These are phyloP conservation scores for Hibiscus tridactylites DNA, from an alignment of 345 rosid species.

Conservation along the genomic window DNA sequence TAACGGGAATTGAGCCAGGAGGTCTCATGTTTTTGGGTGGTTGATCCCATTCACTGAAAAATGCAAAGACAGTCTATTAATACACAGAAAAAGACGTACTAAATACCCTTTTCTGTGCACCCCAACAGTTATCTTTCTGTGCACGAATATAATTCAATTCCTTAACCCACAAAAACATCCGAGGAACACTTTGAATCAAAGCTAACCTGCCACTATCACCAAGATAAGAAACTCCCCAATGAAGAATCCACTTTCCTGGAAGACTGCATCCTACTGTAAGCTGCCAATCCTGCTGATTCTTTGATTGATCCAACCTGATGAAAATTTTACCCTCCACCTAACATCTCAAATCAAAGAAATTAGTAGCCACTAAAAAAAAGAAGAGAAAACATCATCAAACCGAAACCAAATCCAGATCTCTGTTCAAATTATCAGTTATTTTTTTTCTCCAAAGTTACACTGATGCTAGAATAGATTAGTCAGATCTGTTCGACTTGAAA, in stretches of 20 bases:
- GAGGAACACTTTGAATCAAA: neutral
- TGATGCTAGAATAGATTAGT: neutral
- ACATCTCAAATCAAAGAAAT: constrained; percentile 13
- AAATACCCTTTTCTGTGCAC: neutral
- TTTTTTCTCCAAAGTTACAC: neutral
- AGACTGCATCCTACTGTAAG: constrained; percentile 72
- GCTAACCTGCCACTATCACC: constrained; percentile 66
- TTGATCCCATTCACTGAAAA: constrained; percentile 93
- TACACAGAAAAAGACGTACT: neutral
- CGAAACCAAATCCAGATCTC: neutral
- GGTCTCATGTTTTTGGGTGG: constrained; percentile 89
- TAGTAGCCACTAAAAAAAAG: neutral
- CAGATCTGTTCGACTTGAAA: neutral
- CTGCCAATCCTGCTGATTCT: constrained; percentile 40
- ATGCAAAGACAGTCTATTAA: neutral
- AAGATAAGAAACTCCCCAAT: constrained; percentile 87
- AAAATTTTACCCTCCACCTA: constrained; percentile 79
- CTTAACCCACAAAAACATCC: neutral
- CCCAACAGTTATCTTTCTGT: neutral
- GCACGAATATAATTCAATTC: neutral
- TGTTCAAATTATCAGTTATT: neutral
- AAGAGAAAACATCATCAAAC: neutral
- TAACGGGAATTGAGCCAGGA: constrained; percentile 67
- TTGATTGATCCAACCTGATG: constrained; percentile 46
- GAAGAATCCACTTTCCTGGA: constrained; percentile 91